Base-by-base conservation (phyloP, 78 protist species). In the Anaeramoeba flamelloides region DNA sequence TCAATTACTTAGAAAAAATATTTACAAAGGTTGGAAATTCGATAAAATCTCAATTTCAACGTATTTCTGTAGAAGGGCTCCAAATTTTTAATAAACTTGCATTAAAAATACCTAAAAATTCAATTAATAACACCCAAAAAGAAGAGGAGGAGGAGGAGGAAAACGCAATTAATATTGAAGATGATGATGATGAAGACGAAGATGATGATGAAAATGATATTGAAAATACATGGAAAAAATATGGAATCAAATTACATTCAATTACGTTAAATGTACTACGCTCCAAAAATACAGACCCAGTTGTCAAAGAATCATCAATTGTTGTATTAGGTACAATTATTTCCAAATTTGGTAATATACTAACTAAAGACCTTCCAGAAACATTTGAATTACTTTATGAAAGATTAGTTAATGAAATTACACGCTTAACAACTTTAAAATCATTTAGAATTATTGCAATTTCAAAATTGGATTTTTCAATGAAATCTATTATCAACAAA, bases 291-390 rank as follows among this genome's bases (percentile, higher is more conserved):
- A 83, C 83, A 39, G 96, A 94, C 77, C 92, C 90, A 81, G 97
- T 93, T 74, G 97, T 94, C 77, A 91, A 91, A 86, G 96, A 94
- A 81, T 3, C 82, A 36, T 88, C 94, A 39, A 89, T 92, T 87
- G 74, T 37, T 1, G 75, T 89, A 34, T 69, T 84, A n/a, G 96
- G 92, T 4, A 17, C 37, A 30, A 34, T 89, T 41, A 34, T 94
- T 32, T 53, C 91, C 26, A 40, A 40, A 77, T 77, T 87, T 69
- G 92, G 94, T 39, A 89, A 38, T n/a, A 53, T 38, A 69, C 32
- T 0, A 31, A 53, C 40, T 4, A 40, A n/a, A n/a, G n/a, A n/a
- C n/a, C n/a, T n/a, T n/a, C n/a, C n/a, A 80, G 77, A 79, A 75
- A 79, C 0, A 75, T n/a, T n/a, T n/a, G n/a, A 75, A 8, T 78